Conservation (phyloP, 2,329 filamentous ascomycete species). For the Immersiporthe knoxdaviesiana region DNA sequence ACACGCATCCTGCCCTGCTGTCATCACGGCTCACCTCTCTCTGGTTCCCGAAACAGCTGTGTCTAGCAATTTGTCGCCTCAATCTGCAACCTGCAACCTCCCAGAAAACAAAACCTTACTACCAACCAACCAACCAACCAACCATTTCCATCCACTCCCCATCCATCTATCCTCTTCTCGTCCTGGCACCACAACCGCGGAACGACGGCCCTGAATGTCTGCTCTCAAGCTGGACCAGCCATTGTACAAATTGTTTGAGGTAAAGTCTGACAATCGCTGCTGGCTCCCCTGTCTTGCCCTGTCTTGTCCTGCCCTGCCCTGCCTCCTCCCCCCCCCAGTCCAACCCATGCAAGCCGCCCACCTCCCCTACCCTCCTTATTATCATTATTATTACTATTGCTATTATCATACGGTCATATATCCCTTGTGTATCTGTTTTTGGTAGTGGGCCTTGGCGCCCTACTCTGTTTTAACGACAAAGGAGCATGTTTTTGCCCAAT, state of each 20-base stretch:
- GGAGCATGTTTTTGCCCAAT: too few species aligned
- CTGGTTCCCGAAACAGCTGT: constrained; percentile 42
- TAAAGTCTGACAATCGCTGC: constrained; percentile 48
- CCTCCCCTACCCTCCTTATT: too few species aligned
- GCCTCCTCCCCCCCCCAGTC: constrained; percentile 29
- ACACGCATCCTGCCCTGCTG: too few species aligned
- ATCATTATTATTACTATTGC: too few species aligned
- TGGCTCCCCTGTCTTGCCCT: background rate
- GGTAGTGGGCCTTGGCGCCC: too few species aligned
- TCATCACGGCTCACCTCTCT: background rate
- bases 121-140: background rate
- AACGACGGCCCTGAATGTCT: constrained; percentile 60
- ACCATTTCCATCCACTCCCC: background rate
- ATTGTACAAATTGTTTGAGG: constrained; percentile 62
- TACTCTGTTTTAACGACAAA: too few species aligned
- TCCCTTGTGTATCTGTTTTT: too few species aligned
- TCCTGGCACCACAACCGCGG: constrained; percentile 17
- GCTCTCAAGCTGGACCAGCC: constrained; percentile 58
- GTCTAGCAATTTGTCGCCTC: constrained; percentile 33
- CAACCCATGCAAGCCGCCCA: constrained; percentile 31
- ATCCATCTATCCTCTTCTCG: background rate
- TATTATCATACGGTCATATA: too few species aligned
- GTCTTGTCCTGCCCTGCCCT: background rate
- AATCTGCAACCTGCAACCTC: constrained; percentile 35
- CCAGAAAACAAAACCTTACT: background rate